Evolutionary conservation across 73 alveolate species (phyloP).

Genomic region (Tetrahymena thermophila): DNA sequence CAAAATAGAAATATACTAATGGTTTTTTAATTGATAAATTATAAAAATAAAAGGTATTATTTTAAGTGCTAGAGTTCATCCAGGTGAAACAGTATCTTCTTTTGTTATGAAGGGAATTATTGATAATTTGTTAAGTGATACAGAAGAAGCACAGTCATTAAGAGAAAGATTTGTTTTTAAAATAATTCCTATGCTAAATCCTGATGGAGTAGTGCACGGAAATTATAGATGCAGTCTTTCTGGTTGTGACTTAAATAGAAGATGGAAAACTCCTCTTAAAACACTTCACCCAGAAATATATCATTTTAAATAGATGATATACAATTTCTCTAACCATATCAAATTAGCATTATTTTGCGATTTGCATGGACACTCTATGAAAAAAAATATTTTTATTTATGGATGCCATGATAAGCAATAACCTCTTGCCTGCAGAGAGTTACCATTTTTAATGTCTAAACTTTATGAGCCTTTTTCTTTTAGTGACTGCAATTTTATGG

Average conservation of each 20-base stretch:
- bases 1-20: no score
- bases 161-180: slow-evolving; percentile 63
- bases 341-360: slow-evolving; percentile 52
- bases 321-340: background rate
- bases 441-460: slow-evolving; percentile 59
- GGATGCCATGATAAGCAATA: slow-evolving; percentile 42
- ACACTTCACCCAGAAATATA: background rate
- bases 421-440: slow-evolving; percentile 41
- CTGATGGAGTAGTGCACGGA: slow-evolving; percentile 75
- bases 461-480: slow-evolving; percentile 44
- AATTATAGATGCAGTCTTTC: slow-evolving; percentile 53
- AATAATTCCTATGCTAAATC: slow-evolving; percentile 69
- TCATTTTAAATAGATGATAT: slow-evolving; percentile 49
- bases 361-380: slow-evolving; percentile 70
- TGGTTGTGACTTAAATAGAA: slow-evolving; percentile 68
- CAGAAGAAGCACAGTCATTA: slow-evolving; percentile 36
- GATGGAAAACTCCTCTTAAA: slow-evolving; percentile 42
- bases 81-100: slow-evolving; percentile 39
- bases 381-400: slow-evolving; percentile 57
- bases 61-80: slow-evolving; percentile 21
- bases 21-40: no score
- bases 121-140: slow-evolving; percentile 32
- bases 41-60: slow-evolving; percentile 34
- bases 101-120: slow-evolving; percentile 27
- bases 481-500: slow-evolving; percentile 55